Conservation (phyloP, 306 rosid genomes). For the Malus sieversii region DNA sequence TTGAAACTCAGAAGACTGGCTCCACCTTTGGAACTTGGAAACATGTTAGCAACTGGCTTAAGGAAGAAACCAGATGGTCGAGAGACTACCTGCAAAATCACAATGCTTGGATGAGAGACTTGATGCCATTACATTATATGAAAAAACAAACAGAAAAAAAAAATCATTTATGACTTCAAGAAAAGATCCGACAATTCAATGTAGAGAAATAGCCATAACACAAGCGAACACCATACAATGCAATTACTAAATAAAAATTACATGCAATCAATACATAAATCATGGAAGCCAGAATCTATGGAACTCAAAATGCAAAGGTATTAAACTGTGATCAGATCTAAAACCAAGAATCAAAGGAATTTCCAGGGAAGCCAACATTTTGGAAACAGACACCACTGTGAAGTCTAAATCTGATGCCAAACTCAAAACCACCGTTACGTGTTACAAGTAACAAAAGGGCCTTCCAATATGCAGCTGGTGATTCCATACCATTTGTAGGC, state of each 20-base stretch:
- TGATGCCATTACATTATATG: not conserved
- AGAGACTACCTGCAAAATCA: slow-evolving; percentile 60
- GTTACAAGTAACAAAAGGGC: not conserved
- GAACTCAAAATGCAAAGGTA: not conserved
- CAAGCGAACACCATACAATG: not conserved
- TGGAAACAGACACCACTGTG: not conserved
- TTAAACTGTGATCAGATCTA: not conserved
- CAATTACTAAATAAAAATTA: not conserved
- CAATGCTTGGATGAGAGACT: slow-evolving; percentile 2
- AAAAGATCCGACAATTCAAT: not conserved
- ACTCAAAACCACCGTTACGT: not conserved
- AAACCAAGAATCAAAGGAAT: not conserved
- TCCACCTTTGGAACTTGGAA: slow-evolving; percentile 67
- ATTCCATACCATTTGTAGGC: not conserved
- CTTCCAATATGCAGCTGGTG: slow-evolving; percentile 1
- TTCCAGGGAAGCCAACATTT: not conserved
- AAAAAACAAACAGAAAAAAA: not conserved
- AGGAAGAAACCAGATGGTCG: slow-evolving; percentile 83
- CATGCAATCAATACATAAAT: not conserved
- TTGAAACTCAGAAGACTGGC: slow-evolving; percentile 83
- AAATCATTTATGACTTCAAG: not conserved
- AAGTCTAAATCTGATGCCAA: not conserved
- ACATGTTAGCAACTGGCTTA: slow-evolving; percentile 74
- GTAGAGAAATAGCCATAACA: not conserved
- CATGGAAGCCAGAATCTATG: not conserved